Percentiles rank a stretch among this genome's conserved stretches.
These are phyloP conservation scores for Lolium perenne DNA, from an alignment of 176 grass and related monocot species.

Conservation along the genomic window DNA sequence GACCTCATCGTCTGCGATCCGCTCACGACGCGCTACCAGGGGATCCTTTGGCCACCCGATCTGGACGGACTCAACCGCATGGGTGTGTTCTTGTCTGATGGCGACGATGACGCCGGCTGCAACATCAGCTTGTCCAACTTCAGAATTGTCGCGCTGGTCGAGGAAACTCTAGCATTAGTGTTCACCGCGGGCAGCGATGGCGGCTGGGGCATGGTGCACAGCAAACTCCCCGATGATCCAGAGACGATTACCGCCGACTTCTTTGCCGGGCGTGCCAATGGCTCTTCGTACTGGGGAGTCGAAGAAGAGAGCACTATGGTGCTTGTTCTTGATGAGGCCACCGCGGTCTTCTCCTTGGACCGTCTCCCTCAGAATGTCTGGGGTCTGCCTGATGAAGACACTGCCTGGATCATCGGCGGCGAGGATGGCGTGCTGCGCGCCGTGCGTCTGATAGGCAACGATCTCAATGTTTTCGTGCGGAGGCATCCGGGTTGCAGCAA, in stretches of 20 bases:
- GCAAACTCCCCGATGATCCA: too few relatives aligned
- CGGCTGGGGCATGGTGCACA: not conserved
- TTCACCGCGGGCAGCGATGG: not conserved
- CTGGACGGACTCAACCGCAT: not conserved
- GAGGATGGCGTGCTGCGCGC: not conserved
- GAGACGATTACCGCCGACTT: too few relatives aligned
- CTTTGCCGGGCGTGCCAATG: not conserved
- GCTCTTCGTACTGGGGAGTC: constrained; percentile 3
- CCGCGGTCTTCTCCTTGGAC: not conserved
- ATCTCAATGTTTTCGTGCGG: not conserved
- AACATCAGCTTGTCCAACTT: not conserved
- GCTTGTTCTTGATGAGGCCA: constrained; percentile 15
- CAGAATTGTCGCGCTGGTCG: not conserved
- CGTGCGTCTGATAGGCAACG: not conserved
- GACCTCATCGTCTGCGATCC: constrained; percentile 26
- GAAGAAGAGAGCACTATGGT: not conserved
- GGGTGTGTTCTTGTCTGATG: not conserved
- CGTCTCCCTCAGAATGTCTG: not conserved
- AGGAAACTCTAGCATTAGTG: not conserved
- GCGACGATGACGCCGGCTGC: not conserved
- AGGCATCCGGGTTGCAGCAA: not conserved
- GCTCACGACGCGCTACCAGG: not conserved
- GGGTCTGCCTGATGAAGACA: not conserved
- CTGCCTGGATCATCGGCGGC: constrained; percentile 7
- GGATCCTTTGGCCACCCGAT: not conserved